These are phyloP conservation scores for Geotrichum europaeum DNA, from an alignment of 1,139 yeast species.

Conservation along the genomic window DNA sequence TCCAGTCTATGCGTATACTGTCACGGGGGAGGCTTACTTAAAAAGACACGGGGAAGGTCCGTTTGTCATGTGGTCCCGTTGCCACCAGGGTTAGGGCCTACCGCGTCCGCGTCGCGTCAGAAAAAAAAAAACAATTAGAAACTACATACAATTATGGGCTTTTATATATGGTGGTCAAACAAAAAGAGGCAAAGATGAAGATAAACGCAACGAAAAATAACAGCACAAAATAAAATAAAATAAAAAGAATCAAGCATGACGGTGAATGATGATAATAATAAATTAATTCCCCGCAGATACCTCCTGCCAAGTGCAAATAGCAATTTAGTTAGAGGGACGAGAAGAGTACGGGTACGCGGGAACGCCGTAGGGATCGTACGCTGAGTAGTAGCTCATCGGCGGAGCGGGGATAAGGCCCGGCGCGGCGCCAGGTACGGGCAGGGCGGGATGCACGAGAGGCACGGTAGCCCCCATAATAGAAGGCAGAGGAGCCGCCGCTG, in stretches of 20 bases:
- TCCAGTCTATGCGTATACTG: no score
- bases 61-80: background rate
- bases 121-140: background rate
- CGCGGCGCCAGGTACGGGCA: background rate
- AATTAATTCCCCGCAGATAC: slow-evolving; percentile 1
- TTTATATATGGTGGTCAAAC: background rate
- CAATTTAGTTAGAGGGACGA: background rate
- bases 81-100: background rate
- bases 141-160: background rate
- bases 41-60: background rate
- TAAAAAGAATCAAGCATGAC: background rate
- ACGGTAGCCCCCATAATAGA: slow-evolving; percentile 6
- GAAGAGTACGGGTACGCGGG: slow-evolving; percentile 1
- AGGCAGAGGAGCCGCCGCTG: slow-evolving; percentile 22
- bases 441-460: slow-evolving; percentile 3
- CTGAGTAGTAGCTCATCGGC: slow-evolving; percentile 1
- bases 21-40: no score
- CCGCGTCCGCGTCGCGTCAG: background rate
- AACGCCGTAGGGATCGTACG: slow-evolving; percentile 1
- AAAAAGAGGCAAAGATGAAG: background rate
- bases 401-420: background rate
- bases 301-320: background rate
- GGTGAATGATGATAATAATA: slow-evolving; percentile 7
- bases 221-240: background rate
- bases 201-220: background rate